These are phyloP conservation scores for Priceomyces haplophilus DNA, from an alignment of 805 yeast species.

Conservation along the genomic window DNA sequence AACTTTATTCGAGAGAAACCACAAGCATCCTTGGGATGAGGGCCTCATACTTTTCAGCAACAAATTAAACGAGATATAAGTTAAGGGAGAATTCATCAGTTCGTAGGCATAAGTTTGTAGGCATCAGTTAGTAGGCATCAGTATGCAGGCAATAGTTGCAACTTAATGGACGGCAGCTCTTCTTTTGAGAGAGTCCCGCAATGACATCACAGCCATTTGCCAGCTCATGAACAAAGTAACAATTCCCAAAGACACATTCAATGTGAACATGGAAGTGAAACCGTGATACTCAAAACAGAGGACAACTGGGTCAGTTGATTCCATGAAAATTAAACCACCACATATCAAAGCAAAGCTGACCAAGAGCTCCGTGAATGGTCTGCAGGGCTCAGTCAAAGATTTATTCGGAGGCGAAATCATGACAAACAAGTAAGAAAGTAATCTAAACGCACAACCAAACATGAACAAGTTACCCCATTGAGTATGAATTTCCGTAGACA, in stretches of 20 bases:
- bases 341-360: conserved; percentile 74
- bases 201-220: conserved; percentile 68
- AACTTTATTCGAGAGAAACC: too few relatives aligned
- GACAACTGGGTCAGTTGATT: conserved; percentile 82
- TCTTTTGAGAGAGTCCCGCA: conserved; percentile 48
- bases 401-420: conserved; percentile 33
- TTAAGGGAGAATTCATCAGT: too few relatives aligned
- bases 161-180: conserved; percentile 22
- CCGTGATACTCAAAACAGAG: conserved; percentile 67
- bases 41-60: neutral
- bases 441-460: conserved; percentile 77
- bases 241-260: conserved; percentile 80
- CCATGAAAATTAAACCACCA: conserved; percentile 93
- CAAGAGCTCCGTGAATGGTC: conserved; percentile 85
- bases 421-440: conserved; percentile 58
- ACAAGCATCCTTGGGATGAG: too few relatives aligned
- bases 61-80: neutral
- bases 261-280: conserved; percentile 86
- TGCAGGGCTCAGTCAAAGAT: conserved; percentile 30
- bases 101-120: neutral
- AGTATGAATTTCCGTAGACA: conserved; percentile 75
- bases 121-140: neutral
- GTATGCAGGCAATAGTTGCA: conserved; percentile 31
- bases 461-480: conserved; percentile 92
- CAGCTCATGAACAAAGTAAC: conserved; percentile 82